Evolutionary conservation across 306 rosid genomes (phyloP).

Genomic region (Dalbergia oliveri): DNA sequence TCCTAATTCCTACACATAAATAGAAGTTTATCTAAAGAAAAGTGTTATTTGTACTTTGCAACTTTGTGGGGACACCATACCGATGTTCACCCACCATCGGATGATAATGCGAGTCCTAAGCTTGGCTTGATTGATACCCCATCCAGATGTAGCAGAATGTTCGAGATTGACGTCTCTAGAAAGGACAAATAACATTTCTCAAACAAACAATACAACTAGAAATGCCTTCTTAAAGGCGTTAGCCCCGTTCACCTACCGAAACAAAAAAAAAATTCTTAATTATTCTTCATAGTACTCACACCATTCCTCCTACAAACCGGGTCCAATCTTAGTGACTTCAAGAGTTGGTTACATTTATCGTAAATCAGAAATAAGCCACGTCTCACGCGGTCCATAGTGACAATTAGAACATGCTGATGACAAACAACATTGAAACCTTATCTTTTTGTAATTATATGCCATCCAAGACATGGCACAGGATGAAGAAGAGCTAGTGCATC

Average conservation of each 20-base stretch:
- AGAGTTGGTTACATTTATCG: slow-evolving; percentile 9
- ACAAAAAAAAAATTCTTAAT: too few species aligned
- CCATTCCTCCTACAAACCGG: slow-evolving; percentile 39
- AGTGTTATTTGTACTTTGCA: too few species aligned
- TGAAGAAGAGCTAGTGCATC: slow-evolving; percentile 25
- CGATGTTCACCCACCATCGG: too few species aligned
- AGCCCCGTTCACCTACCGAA: neutral
- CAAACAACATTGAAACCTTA: too few species aligned
- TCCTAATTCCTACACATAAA: neutral
- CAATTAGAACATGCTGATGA: slow-evolving; percentile 29
- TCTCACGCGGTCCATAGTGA: neutral
- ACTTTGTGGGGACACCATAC: too few species aligned
- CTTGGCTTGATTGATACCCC: too few species aligned
- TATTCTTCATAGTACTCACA: too few species aligned
- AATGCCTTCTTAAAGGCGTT: neutral
- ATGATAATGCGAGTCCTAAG: too few species aligned
- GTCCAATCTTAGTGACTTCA: slow-evolving; percentile 30
- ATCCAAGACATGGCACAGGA: slow-evolving; percentile 18
- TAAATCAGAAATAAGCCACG: neutral
- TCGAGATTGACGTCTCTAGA: too few species aligned
- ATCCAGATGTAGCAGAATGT: too few species aligned
- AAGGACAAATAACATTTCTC: too few species aligned
- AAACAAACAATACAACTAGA: slow-evolving; percentile 5
- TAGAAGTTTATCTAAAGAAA: neutral
- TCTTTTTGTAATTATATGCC: neutral